Conservation (phyloP, 805 yeast genomes). For the Metschnikowia rubicola region DNA sequence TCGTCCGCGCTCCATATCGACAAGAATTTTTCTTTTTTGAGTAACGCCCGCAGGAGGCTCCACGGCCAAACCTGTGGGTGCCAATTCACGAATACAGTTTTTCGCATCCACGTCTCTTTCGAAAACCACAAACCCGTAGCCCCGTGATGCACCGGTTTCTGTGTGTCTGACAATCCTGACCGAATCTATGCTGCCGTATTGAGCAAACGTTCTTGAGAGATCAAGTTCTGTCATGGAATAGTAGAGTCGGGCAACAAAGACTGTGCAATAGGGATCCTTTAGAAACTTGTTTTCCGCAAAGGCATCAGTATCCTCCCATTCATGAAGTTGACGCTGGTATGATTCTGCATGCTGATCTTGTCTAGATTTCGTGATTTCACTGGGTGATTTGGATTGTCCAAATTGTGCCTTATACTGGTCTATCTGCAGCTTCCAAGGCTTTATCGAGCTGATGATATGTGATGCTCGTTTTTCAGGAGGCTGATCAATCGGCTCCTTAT, state of each 20-base stretch:
- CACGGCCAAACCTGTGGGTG: conserved; percentile 37
- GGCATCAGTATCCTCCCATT: conserved; percentile 20
- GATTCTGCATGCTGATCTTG: conserved; percentile 10
- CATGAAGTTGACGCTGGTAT: conserved; percentile 16
- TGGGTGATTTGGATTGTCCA: background rate
- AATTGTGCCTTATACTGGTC: conserved; percentile 28
- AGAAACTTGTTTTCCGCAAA: conserved; percentile 15
- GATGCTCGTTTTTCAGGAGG: conserved; percentile 48
- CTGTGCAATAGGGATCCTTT: conserved; percentile 69
- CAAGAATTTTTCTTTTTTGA: conserved; percentile 53
- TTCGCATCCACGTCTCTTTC: conserved; percentile 58
- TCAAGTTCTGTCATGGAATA: conserved; percentile 66
- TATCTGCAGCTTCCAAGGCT: conserved; percentile 25
- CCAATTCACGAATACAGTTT: conserved; percentile 56
- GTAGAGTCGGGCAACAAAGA: conserved; percentile 72
- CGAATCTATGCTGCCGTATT: conserved; percentile 69
- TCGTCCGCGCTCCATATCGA: conserved; percentile 71
- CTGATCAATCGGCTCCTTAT: conserved; percentile 47
- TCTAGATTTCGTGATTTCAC: background rate
- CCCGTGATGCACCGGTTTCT: conserved; percentile 52
- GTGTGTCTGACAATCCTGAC: conserved; percentile 36
- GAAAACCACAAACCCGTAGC: conserved; percentile 82
- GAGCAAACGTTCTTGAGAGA: conserved; percentile 55
- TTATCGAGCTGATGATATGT: conserved; percentile 43
- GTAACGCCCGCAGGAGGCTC: conserved; percentile 29